Conservation (phyloP, 306 rosid genomes). For the Gleditsia sinensis region DNA sequence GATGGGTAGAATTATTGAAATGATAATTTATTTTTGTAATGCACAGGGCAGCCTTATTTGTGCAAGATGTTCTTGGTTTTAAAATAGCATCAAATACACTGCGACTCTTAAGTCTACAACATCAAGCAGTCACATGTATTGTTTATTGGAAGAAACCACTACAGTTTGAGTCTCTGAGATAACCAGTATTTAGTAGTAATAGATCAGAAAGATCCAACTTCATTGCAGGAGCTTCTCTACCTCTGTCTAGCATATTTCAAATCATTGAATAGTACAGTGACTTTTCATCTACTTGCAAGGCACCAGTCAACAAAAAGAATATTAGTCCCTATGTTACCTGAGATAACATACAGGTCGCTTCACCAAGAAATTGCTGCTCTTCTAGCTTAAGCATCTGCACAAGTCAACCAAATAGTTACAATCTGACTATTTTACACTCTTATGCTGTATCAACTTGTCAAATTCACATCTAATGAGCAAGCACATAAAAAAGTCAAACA, state of each 20-base stretch:
- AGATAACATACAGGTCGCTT: constrained; percentile 84
- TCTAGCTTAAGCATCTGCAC: constrained; percentile 93
- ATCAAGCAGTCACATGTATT: constrained; percentile 28
- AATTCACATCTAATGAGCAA: constrained; percentile 20
- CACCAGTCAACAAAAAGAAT: constrained; percentile 12
- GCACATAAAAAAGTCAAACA: constrained; percentile 20
- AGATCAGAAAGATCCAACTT: constrained; percentile 15
- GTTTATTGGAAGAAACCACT: constrained; percentile 15
- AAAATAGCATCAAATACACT: constrained; percentile 24
- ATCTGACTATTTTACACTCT: constrained; percentile 25
- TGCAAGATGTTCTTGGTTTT: constrained; percentile 23
- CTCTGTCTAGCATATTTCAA: background rate
- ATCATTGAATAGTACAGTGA: background rate
- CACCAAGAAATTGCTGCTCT: constrained; percentile 96
- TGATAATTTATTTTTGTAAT: constrained; percentile 30
- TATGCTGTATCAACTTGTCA: constrained; percentile 20
- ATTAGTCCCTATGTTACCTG: constrained; percentile 62
- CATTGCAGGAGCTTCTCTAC: background rate
- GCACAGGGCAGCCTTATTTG: constrained; percentile 30
- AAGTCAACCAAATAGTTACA: constrained; percentile 37
- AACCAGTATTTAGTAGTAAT: background rate
- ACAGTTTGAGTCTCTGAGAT: background rate
- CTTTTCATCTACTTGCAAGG: constrained; percentile 24
- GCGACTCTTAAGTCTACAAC: constrained; percentile 12
- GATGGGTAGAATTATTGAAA: constrained; percentile 26